These are phyloP conservation scores for Sporothrix sp. DNA, from an alignment of 2,329 filamentous ascomycete genomes.

Conservation along the genomic window DNA sequence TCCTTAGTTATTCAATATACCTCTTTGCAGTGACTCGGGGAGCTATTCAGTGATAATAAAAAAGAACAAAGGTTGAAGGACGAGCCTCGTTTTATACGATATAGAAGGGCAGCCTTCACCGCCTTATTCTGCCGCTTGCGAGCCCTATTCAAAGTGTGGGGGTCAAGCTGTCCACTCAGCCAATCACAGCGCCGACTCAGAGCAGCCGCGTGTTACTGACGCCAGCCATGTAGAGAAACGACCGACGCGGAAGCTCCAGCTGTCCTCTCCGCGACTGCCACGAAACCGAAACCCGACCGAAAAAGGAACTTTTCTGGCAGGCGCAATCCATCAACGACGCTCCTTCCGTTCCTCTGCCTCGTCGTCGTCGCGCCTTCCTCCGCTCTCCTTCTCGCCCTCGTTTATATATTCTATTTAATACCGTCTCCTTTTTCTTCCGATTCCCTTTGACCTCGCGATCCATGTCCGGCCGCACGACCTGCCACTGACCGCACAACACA, in stretches of 20 bases:
- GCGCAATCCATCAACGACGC: constrained; percentile 8
- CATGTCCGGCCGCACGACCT: not conserved
- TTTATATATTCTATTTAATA: not conserved
- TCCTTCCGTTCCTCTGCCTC: not conserved
- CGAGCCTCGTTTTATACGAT: too few relatives aligned
- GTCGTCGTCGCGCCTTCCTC: not conserved
- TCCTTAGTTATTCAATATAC: constrained; percentile 6
- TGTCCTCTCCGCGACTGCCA: constrained; percentile 17
- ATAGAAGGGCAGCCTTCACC: too few relatives aligned
- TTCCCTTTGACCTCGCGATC: not conserved
- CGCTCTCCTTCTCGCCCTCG: not conserved
- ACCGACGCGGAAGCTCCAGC: constrained; percentile 15
- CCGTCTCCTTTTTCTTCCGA: not conserved
- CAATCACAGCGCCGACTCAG: constrained; percentile 3
- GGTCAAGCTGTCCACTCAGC: not conserved
- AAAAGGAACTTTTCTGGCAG: constrained; percentile 8
- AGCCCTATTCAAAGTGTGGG: not conserved
- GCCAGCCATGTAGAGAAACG: too few relatives aligned
- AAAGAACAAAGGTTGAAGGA: too few relatives aligned
- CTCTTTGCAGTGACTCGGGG: too few relatives aligned
- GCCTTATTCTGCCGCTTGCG: constrained; percentile 11
- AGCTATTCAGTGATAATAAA: constrained; percentile 89
- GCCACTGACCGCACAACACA: not conserved
- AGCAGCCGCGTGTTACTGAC: constrained; percentile 10
- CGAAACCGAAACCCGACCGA: not conserved